Evolutionary conservation across 2,329 filamentous ascomycete genomes (phyloP), one percentile per base, ranked within the genome.

Genomic region (Trichophyton benhamiae): DNA sequence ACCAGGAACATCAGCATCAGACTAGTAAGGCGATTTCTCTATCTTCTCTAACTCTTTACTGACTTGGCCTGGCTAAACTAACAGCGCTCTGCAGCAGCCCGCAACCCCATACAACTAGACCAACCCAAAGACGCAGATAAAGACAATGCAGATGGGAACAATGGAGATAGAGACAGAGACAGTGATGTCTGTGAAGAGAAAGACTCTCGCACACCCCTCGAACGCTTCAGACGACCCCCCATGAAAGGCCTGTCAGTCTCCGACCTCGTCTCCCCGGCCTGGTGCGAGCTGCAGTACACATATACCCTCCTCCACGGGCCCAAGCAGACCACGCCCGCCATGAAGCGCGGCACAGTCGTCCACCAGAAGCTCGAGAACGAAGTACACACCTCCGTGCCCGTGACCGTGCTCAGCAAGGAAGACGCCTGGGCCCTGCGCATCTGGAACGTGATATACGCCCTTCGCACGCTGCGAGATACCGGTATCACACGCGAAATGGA

Each of bases 271-370:
- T 87, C 89, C 0, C 91, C 91, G 1, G 87, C 91, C 6, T 99
- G 94, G 94, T 99, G 94, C 72, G 92, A 99, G 74, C 74, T 97
- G 63, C 91, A 97, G 72, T 95, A 96, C 69, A 91, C 85, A 79
- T 96, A 95, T 75, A 89, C 85, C 0, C 80, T 99, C 60, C 88
- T 86, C 60, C 83, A 87, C 69, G 94, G 92, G 0, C 83, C 83
- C 62, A 91, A 88, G 71, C 87, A 82, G 60, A 80, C 80, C 38
- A 97, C 91, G 0, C 74, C 82, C 1, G 90, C 89, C 0, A 99
- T 99, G 94, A 87, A 85, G 70, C 81, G 84, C 60, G 94, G 94
- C 0, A 86, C 84, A 42, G 84, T 80, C 42, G 83, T 97, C 9
- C 94, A 99, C 67, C 84, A 91, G 69, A 82, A 81, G 41, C 81